Percentiles rank a stretch among this genome's conserved stretches.
phyloP scores from a whole-genome alignment of 2,329 filamentous ascomycete species.

The Claviceps paspali region DNA sequence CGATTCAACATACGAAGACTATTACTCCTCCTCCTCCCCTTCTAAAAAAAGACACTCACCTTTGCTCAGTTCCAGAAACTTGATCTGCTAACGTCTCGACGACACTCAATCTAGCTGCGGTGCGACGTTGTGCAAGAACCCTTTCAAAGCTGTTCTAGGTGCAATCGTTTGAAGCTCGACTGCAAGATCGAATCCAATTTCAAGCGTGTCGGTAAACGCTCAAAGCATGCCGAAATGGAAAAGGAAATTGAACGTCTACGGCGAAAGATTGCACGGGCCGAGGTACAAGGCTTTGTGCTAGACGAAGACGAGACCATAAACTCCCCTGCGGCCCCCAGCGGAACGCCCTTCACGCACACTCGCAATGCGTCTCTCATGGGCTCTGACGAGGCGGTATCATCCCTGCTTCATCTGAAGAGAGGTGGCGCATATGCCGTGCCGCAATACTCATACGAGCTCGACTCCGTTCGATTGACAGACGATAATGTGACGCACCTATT shows the following conservation, averaged over 20 bases:
- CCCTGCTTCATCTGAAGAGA: constrained; percentile 49
- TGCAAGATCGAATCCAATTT: constrained; percentile 84
- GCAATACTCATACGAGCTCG: constrained; percentile 44
- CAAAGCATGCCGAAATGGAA: constrained; percentile 75
- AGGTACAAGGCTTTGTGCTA: constrained; percentile 39
- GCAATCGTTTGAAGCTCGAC: constrained; percentile 62
- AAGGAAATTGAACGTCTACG: constrained; percentile 60
- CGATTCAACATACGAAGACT: too few species aligned
- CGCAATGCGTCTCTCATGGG: constrained; percentile 50
- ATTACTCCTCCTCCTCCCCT: too few species aligned
- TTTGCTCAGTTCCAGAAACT: neutral
- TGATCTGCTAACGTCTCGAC: neutral
- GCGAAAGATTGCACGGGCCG: constrained; percentile 44
- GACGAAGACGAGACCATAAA: constrained; percentile 43
- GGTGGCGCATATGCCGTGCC: constrained; percentile 46
- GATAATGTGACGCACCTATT: constrained; percentile 51
- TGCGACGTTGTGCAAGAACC: constrained; percentile 75
- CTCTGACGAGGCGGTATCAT: constrained; percentile 53
- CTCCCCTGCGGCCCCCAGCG: constrained; percentile 37
- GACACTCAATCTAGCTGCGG: constrained; percentile 40
- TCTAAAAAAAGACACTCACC: neutral
- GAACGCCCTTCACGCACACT: constrained; percentile 41
- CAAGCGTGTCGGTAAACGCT: constrained; percentile 69
- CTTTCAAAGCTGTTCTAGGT: constrained; percentile 62
- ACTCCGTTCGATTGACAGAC: constrained; percentile 49